Conservation (phyloP, 805 yeast genomes). For the Dipodascopsis tothii region DNA sequence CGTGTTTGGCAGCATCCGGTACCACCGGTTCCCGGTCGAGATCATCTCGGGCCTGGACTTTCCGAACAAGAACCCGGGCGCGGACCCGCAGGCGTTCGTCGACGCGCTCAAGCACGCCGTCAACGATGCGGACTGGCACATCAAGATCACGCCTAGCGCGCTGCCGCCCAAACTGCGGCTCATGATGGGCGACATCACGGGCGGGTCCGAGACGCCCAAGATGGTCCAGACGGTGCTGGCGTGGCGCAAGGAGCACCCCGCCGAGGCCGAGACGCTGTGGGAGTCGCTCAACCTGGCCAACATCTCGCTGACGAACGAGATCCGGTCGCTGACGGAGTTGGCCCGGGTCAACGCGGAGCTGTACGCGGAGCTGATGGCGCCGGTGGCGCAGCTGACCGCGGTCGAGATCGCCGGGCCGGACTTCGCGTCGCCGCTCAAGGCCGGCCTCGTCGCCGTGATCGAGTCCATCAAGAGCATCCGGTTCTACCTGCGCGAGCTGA, state of each 20-base stretch:
- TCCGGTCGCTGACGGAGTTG: conserved; percentile 38
- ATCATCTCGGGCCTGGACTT: conserved; percentile 30
- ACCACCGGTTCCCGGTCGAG: conserved; percentile 64
- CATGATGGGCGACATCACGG: conserved; percentile 87
- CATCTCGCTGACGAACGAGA: conserved; percentile 43
- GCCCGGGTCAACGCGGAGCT: conserved; percentile 26
- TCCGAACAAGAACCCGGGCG: conserved; percentile 14
- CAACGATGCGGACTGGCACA: conserved; percentile 45
- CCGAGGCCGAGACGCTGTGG: conserved; percentile 47
- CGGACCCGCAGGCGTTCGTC: conserved; percentile 19
- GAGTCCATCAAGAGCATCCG: conserved; percentile 40
- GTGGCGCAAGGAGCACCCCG: conserved; percentile 57
- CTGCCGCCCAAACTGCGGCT: conserved; percentile 64
- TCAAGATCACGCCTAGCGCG: conserved; percentile 45
- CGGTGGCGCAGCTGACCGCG: neutral
- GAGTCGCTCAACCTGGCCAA: conserved; percentile 52
- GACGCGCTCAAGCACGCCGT: conserved; percentile 26
- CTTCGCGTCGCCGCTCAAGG: neutral
- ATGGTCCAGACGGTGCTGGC: conserved; percentile 65
- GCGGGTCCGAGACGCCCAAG: conserved; percentile 92
- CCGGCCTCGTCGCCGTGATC: neutral
- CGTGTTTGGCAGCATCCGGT: conserved; percentile 78
- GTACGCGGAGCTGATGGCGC: conserved; percentile 31
- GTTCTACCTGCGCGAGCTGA: conserved; percentile 48
- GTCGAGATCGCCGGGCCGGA: neutral